A percentile compares a stretch with the other conserved stretches of the same genome.
phyloP scores from a whole-genome alignment of 768 basidiomycete genomes.

The Clitopilus passeckerianus region DNA sequence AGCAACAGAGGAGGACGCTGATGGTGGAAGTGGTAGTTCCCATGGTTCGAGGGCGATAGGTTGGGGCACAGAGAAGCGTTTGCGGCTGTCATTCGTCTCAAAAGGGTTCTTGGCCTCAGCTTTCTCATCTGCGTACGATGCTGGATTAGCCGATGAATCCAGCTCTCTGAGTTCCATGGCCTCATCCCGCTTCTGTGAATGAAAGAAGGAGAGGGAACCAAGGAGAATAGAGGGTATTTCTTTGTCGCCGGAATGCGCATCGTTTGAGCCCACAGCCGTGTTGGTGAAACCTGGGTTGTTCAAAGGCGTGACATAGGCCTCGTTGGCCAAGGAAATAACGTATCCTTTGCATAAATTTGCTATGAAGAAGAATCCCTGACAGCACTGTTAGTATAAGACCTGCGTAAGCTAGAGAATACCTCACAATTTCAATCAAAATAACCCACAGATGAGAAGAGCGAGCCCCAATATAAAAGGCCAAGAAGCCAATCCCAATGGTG shows the following conservation, averaged over 20 bases:
- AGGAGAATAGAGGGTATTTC: not conserved
- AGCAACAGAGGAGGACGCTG: not conserved
- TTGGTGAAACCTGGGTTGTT: not conserved
- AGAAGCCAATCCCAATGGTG: not conserved
- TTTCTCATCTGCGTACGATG: not conserved
- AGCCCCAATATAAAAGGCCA: not conserved
- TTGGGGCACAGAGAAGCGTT: not conserved
- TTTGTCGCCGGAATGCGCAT: not conserved
- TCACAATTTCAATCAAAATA: not conserved
- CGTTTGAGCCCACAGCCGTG: not conserved
- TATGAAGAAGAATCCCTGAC: not conserved
- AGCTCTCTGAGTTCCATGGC: not conserved
- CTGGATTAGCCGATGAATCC: not conserved
- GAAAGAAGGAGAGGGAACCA: not conserved
- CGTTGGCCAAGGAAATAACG: not conserved
- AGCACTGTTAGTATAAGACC: not conserved
- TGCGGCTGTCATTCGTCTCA: not conserved
- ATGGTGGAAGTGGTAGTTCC: not conserved
- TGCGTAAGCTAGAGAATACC: not conserved
- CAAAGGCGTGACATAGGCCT: not conserved
- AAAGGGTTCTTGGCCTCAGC: not conserved
- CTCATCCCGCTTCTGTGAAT: not conserved
- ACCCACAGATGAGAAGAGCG: not conserved
- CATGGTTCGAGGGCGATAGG: not conserved
- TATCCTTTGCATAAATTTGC: not conserved